These are phyloP conservation scores for Lignosus rhinocerotis DNA, from an alignment of 1,284 basidiomycete species.

Conservation along the genomic window DNA sequence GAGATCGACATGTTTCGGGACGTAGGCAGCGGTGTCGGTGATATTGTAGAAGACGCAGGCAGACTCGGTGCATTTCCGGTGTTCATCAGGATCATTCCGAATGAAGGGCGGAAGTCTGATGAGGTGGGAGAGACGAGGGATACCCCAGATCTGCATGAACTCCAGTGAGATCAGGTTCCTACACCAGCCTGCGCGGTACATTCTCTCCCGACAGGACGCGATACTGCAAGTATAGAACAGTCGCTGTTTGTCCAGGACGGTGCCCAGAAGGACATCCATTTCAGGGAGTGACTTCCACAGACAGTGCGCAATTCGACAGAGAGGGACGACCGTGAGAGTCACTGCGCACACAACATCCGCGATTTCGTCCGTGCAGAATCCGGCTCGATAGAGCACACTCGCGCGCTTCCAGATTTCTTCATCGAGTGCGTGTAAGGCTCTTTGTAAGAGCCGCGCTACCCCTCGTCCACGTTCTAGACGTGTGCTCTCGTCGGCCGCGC, in stretches of 20 bases:
- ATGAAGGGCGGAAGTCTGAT: conserved; percentile 5
- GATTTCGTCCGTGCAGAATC: background rate
- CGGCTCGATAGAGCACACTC: conserved; percentile 1
- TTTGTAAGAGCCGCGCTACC: background rate
- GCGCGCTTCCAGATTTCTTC: conserved; percentile 1
- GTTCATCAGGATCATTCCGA: background rate
- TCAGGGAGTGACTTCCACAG: conserved; percentile 1
- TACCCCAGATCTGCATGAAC: background rate
- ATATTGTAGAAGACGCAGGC: conserved; percentile 10
- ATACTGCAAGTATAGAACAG: background rate
- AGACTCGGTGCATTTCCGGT: conserved; percentile 5
- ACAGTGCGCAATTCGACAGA: background rate
- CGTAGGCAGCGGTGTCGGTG: background rate
- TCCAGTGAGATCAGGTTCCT: background rate
- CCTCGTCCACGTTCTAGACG: background rate
- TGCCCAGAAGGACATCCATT: background rate
- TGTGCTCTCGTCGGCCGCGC: background rate
- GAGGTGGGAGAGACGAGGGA: conserved; percentile 5
- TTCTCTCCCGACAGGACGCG: conserved; percentile 1
- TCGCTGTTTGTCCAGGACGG: background rate
- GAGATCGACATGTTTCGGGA: conserved; percentile 5
- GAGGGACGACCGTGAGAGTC: background rate
- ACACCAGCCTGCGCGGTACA: conserved; percentile 14
- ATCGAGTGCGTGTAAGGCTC: conserved; percentile 6
- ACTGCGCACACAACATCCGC: conserved; percentile 1